Base-by-base conservation (phyloP, 495 filamentous ascomycete genomes). In the Aspergillus ellipticus region DNA sequence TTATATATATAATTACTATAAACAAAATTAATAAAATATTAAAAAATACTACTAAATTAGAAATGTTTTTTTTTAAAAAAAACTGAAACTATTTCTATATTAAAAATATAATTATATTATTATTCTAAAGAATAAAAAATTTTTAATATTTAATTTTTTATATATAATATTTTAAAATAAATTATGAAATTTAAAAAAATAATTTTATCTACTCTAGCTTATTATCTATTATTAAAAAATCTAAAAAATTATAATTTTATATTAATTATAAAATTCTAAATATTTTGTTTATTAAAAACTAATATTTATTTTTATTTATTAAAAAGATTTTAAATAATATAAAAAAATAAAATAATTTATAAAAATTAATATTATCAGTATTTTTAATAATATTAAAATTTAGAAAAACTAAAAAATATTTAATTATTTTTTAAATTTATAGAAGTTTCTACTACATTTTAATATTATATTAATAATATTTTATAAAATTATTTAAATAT, bases 281-380 rank as follows among this genome's bases (percentile, higher is more conserved):
- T 51, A 51, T 22, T 33, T 16, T 19, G n/a, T 31, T 21, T 3
- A 22, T 51, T 19, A 51, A 51, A 37, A 22, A 51, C 13, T 39
- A 39, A 2, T 51, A 51, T 51, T 17, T 37, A 29, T 35, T 51
- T 15, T 37, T 22, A 15, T 19, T 51, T 19, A 19, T 39, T 3
- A 51, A 51, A 37, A 13, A 51, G 19, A 51, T 17, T 29, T n/a
- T 51, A 19, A 51, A 51, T 51, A 51, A 51, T 39, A 10, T 51
- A n/a, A n/a, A n/a, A n/a, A n/a, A n/a, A 6, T 28, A 51, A 39
- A 35, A 35, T 4, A 51, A 35, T 35, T 19, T 28, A 20, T 51
- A n/a, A n/a, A n/a, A n/a, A n/a, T n/a, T n/a, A n/a, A n/a, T n/a
- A n/a, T 28, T 51, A 35, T 51, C 37, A 51, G 9, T 33, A 51